Evolutionary conservation across 352 stramenopile genomes (phyloP).

Genomic region (Peronospora destructor): DNA sequence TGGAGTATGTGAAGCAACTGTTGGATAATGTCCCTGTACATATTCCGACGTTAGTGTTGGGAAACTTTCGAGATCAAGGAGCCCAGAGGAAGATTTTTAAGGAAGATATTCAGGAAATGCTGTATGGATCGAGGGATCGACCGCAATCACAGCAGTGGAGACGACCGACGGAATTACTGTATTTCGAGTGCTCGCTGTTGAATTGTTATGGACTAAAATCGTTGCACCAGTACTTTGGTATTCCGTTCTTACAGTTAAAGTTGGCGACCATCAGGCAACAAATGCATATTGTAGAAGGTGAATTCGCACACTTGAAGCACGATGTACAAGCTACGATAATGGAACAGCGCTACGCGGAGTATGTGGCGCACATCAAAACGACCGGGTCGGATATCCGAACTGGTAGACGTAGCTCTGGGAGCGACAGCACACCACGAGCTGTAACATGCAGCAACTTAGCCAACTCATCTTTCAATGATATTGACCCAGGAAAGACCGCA

Average conservation of each 20-base stretch:
- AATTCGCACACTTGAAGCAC: slow-evolving; percentile 68
- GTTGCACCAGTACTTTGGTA: slow-evolving; percentile 80
- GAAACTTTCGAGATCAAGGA: slow-evolving; percentile 73
- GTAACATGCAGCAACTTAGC: slow-evolving; percentile 14
- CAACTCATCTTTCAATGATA: slow-evolving; percentile 6
- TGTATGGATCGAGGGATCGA: slow-evolving; percentile 43
- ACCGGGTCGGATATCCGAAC: slow-evolving; percentile 73
- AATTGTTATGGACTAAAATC: slow-evolving; percentile 83
- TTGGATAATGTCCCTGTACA: slow-evolving; percentile 64
- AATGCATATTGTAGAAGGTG: slow-evolving; percentile 56
- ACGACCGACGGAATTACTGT: slow-evolving; percentile 56
- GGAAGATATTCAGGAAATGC: slow-evolving; percentile 71
- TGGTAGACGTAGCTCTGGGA: slow-evolving; percentile 30
- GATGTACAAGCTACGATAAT: slow-evolving; percentile 64
- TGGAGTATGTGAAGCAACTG: slow-evolving; percentile 78
- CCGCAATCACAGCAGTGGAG: slow-evolving; percentile 33
- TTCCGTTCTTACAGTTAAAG: slow-evolving; percentile 81
- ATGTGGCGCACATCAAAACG: slow-evolving; percentile 60
- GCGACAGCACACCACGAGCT: slow-evolving; percentile 6
- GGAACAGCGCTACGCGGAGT: slow-evolving; percentile 68
- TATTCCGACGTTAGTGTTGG: slow-evolving; percentile 74
- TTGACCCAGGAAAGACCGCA: neutral
- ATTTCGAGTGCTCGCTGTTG: slow-evolving; percentile 78
- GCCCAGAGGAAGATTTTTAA: slow-evolving; percentile 77
- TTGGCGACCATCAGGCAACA: slow-evolving; percentile 70